Evolutionary conservation across 768 basidiomycete genomes (phyloP), one percentile per base, ranked within the genome.

Genomic region (Dentipellis sp.): DNA sequence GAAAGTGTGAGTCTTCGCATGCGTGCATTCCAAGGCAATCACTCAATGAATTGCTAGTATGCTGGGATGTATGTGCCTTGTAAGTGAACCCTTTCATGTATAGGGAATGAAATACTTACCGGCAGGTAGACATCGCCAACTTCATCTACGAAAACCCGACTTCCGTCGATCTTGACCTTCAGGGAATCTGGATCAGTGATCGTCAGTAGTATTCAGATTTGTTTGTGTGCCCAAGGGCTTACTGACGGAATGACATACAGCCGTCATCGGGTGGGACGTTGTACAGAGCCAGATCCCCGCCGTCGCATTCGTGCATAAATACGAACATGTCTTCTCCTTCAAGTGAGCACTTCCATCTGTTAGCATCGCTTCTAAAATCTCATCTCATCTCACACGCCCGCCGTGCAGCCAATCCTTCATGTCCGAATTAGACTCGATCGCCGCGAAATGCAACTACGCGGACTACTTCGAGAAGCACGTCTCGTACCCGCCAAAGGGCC

Each of bases 261-360:
- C 83, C 12, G 73, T 70, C 3, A 62, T 88, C 8, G 82, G 82
- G 0, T 85, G 79, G 77, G 73, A 78, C 38, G 75, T 89, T 12
- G 81, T 87, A 10, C 85, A 86, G 67, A 70, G 77, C 58, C 74
- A 89, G 66, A 86, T 90, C 52, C 85, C 86, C 3, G 85, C 84
- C 0, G 82, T 88, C 21, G 72, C 78, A 56, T 88, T 88, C 59
- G 87, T 88, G 8, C 78, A 87, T 66, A 85, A 84, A 69, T 87
- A 83, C 57, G 68, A 81, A 60, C 73, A 79, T 56, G 79, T 88
- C 12, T 88, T 90, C 64, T 71, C 84, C 0, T 76, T 90, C 70
- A 86, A 86, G 86, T 87, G 60, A 39, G 80, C 59, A 6, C 40
- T 36, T 23, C 10, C 21, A 2, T 16, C 14, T 36, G 40, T 48